These are phyloP conservation scores for Solanum lycopersicoides DNA, from an alignment of 257 asterid species.

Conservation along the genomic window DNA sequence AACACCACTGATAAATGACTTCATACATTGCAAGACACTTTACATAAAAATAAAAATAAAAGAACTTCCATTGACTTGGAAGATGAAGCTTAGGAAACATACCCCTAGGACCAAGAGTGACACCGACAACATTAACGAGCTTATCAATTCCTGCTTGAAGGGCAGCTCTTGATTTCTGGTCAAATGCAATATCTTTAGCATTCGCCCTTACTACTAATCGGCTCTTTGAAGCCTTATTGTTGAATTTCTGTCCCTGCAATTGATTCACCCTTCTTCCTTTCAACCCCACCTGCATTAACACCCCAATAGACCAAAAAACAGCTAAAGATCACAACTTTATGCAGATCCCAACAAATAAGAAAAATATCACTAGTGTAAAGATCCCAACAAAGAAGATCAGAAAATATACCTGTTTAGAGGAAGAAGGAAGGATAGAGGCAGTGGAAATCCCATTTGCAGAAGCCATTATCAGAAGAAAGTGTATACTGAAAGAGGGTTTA, in stretches of 20 bases:
- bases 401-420: conserved; percentile 39
- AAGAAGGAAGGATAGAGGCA: conserved; percentile 50
- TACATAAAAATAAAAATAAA: neutral
- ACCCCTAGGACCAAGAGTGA: conserved; percentile 97
- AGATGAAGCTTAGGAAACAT: conserved; percentile 1
- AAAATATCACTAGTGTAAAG: neutral
- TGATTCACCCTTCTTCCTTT: conserved; percentile 47
- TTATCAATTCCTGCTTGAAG: conserved; percentile 94
- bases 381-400: neutral
- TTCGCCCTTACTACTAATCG: conserved; percentile 73
- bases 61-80: neutral
- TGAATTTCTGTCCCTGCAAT: conserved; percentile 50
- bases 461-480: conserved; percentile 39
- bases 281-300: conserved; percentile 39
- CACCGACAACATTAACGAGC: conserved; percentile 88
- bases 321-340: neutral
- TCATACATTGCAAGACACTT: neutral
- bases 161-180: conserved; percentile 80
- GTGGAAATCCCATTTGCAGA: conserved; percentile 82
- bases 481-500: neutral
- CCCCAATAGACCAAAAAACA: neutral
- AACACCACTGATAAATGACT: neutral
- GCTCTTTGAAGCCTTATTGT: conserved; percentile 36
- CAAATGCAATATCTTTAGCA: conserved; percentile 88
- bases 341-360: neutral